phyloP scores from a whole-genome alignment of 352 stramenopile species.

The Phytophthora foliorum region DNA sequence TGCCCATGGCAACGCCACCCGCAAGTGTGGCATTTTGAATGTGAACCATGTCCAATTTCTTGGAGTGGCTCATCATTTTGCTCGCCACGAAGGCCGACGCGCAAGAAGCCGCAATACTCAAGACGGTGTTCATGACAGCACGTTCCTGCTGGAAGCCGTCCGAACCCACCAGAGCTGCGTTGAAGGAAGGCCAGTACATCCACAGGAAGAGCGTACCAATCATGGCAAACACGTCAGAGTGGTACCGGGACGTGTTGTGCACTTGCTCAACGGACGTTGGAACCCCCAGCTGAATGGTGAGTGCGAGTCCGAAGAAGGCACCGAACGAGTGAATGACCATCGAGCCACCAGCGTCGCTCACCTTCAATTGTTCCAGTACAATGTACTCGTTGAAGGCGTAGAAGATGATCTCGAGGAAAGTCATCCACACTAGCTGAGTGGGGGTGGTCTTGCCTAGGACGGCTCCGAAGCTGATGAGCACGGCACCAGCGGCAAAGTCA shows the following conservation, averaged over 20 bases:
- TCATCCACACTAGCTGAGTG: slow-evolving; percentile 83
- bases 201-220: slow-evolving; percentile 90
- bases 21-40: slow-evolving; percentile 88
- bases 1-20: slow-evolving; percentile 85
- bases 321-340: slow-evolving; percentile 91
- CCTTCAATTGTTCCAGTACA: slow-evolving; percentile 59
- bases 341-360: slow-evolving; percentile 80
- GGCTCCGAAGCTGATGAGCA: slow-evolving; percentile 86
- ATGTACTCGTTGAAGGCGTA: slow-evolving; percentile 87
- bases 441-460: slow-evolving; percentile 82
- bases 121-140: slow-evolving; percentile 81
- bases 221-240: slow-evolving; percentile 82
- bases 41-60: slow-evolving; percentile 89
- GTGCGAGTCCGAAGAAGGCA: slow-evolving; percentile 81
- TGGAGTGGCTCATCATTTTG: slow-evolving; percentile 47
- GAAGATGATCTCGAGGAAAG: slow-evolving; percentile 78
- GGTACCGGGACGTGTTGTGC: slow-evolving; percentile 76
- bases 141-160: slow-evolving; percentile 74
- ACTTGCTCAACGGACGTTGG: slow-evolving; percentile 44
- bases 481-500: slow-evolving; percentile 81
- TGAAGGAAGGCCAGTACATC: slow-evolving; percentile 93
- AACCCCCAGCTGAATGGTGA: slow-evolving; percentile 68
- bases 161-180: slow-evolving; percentile 66
- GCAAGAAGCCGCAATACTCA: slow-evolving; percentile 75
- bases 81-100: slow-evolving; percentile 64